Base-by-base conservation (phyloP, 768 basidiomycete genomes). In the Boletus sensibilis region DNA sequence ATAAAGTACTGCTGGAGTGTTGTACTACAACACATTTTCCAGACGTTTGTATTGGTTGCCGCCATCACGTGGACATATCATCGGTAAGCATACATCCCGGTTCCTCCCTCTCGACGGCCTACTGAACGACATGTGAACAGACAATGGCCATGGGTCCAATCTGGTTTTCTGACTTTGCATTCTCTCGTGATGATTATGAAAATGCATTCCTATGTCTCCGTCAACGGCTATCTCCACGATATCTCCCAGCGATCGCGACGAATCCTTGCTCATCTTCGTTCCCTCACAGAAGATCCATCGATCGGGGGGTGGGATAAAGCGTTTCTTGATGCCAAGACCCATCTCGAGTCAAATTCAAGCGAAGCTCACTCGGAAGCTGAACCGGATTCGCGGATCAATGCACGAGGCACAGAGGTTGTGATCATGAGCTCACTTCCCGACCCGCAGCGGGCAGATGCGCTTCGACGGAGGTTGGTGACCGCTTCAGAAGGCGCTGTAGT, bases 141-240 rank as follows among this genome's bases (percentile, higher is more conserved):
- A 49, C 82, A 94, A 64, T 98, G 95, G 95, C 94, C 93, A 35
- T 98, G 95, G 95, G 95, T 98, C 6, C 95, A 98, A 68, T 91
- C 90, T 6, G 94, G 92, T 7, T 95, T 90, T 71, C 75, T 94
- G 47, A 95, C 90, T 1, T 72, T 94, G 47, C 95, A 98, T 68
- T 85, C 90, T 10, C 76, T 98, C 21, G 91, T 87, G 56, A 87
- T 94, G 86, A 82, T 94, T 63, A 94, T 94, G 92, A 92, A 97
- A 74, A 88, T 96, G 79, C 95, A 99, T 71, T 97, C 94, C 5
- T 99, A 98, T 73, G 83, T 90, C 70, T 81, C 87, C 21, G 82
- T 88, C 41, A 98, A 98, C 66, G 93, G 96, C 6, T 85, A 91
- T 63, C 83, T 97, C 21, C 82, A 88, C 56, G 69, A 73, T 9